A percentile compares a stretch with the other conserved stretches of the same genome.
Evolutionary conservation across 768 basidiomycete genomes (phyloP).

Genomic region (Termitomyces sp.): DNA sequence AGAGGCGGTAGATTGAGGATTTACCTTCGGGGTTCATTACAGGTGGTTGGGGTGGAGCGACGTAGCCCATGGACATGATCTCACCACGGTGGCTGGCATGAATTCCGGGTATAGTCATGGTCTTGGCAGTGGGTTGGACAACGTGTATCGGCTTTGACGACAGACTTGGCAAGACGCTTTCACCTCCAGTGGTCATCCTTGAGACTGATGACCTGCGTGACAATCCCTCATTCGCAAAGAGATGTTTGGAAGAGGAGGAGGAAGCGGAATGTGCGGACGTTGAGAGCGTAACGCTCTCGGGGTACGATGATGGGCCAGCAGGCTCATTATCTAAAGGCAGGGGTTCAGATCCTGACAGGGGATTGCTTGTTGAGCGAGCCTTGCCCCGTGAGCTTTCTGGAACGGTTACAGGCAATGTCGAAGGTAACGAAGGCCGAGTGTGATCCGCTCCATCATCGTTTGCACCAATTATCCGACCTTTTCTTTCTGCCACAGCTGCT

Average conservation of each 20-base stretch:
- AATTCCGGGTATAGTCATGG: slow-evolving; percentile 85
- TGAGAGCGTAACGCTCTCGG: slow-evolving; percentile 13
- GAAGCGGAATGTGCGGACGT: slow-evolving; percentile 14
- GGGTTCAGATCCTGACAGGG: slow-evolving; percentile 6
- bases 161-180: slow-evolving; percentile 20
- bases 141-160: slow-evolving; percentile 46
- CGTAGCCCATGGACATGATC: slow-evolving; percentile 80
- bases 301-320: slow-evolving; percentile 8
- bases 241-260: slow-evolving; percentile 17
- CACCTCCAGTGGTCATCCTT: slow-evolving; percentile 25
- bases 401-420: slow-evolving; percentile 10
- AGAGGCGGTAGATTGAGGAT: slow-evolving; percentile 66
- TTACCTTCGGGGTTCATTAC: slow-evolving; percentile 29
- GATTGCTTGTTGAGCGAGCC: slow-evolving; percentile 14
- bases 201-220: slow-evolving; percentile 26
- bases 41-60: slow-evolving; percentile 37
- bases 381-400: slow-evolving; percentile 11
- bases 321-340: not conserved
- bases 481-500: slow-evolving; percentile 68
- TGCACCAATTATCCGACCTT: slow-evolving; percentile 25
- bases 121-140: slow-evolving; percentile 72
- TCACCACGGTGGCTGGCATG: slow-evolving; percentile 82
- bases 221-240: slow-evolving; percentile 1
- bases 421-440: slow-evolving; percentile 16
- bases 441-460: slow-evolving; percentile 24